phyloP scores from a whole-genome alignment of 441 rosid genomes.

The Pelargonium australe region DNA sequence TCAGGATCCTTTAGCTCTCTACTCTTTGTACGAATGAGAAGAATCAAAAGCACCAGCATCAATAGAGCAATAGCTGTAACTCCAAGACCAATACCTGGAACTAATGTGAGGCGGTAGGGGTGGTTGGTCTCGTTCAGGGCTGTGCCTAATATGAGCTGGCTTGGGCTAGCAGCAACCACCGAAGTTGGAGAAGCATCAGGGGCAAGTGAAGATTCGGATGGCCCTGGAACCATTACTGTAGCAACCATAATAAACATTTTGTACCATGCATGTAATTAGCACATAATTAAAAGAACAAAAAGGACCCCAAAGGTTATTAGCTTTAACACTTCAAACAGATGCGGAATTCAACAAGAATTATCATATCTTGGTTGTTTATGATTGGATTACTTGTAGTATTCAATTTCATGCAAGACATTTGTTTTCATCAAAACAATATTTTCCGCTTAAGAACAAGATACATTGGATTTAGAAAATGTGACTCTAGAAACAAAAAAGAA shows the following conservation, averaged over 20 bases:
- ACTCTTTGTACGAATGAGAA: slow-evolving; percentile 67
- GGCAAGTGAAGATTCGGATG: slow-evolving; percentile 38
- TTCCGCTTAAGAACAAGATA: no score
- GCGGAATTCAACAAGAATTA: no score
- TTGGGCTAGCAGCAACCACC: slow-evolving; percentile 54
- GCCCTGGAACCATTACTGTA: slow-evolving; percentile 28
- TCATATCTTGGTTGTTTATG: no score
- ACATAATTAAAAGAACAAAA: neutral
- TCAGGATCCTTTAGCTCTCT: slow-evolving; percentile 58
- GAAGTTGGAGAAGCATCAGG: slow-evolving; percentile 60
- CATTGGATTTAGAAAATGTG: no score
- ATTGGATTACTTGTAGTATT: no score
- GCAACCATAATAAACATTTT: slow-evolving; percentile 3
- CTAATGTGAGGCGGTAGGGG: slow-evolving; percentile 53
- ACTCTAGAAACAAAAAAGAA: no score
- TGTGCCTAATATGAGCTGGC: slow-evolving; percentile 39
- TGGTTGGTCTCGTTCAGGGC: slow-evolving; percentile 42
- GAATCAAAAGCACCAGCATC: slow-evolving; percentile 49
- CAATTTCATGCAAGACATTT: no score
- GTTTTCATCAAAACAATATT: no score
- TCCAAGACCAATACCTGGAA: slow-evolving; percentile 67
- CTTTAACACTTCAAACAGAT: no score
- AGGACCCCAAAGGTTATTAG: no score
- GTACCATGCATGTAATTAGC: neutral
- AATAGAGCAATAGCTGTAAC: slow-evolving; percentile 53